Conservation (phyloP, 805 yeast genomes). For the Candida succiphila region DNA sequence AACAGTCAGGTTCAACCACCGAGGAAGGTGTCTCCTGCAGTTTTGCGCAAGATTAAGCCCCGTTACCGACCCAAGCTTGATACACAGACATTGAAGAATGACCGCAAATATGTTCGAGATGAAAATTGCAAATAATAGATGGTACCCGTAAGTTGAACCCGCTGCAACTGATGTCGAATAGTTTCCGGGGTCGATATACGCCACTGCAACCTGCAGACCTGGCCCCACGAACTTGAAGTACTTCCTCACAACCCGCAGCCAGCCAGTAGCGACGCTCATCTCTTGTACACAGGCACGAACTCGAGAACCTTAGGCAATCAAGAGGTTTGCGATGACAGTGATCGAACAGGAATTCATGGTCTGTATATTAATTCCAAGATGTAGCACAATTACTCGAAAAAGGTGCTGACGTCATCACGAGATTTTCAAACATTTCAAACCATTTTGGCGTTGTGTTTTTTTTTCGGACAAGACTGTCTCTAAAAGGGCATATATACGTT, state of each 20-base stretch:
- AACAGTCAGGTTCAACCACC: slow-evolving; percentile 49
- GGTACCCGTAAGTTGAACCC: slow-evolving; percentile 72
- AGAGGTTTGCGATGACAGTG: too few species aligned
- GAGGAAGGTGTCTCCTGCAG: slow-evolving; percentile 63
- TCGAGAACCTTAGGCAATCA: too few species aligned
- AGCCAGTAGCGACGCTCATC: too few species aligned
- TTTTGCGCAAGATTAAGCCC: slow-evolving; percentile 84
- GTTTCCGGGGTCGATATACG: slow-evolving; percentile 93
- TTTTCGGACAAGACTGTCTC: too few species aligned
- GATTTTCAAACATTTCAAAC: too few species aligned
- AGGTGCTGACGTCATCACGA: too few species aligned
- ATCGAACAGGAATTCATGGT: neutral
- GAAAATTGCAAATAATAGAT: slow-evolving; percentile 61
- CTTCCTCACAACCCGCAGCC: slow-evolving; percentile 21
- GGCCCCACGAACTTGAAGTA: slow-evolving; percentile 73
- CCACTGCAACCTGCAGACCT: slow-evolving; percentile 79
- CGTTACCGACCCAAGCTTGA: slow-evolving; percentile 81
- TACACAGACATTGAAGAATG: slow-evolving; percentile 71
- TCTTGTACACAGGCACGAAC: too few species aligned
- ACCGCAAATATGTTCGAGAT: slow-evolving; percentile 81
- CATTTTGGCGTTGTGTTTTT: too few species aligned
- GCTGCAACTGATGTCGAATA: slow-evolving; percentile 84
- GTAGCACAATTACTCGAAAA: too few species aligned
- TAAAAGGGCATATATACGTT: too few species aligned
- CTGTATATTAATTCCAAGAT: neutral